Percentiles rank a stretch among this genome's conserved stretches.
These are phyloP conservation scores for Sapria himalayana DNA, from an alignment of 345 rosid species.

Conservation along the genomic window DNA sequence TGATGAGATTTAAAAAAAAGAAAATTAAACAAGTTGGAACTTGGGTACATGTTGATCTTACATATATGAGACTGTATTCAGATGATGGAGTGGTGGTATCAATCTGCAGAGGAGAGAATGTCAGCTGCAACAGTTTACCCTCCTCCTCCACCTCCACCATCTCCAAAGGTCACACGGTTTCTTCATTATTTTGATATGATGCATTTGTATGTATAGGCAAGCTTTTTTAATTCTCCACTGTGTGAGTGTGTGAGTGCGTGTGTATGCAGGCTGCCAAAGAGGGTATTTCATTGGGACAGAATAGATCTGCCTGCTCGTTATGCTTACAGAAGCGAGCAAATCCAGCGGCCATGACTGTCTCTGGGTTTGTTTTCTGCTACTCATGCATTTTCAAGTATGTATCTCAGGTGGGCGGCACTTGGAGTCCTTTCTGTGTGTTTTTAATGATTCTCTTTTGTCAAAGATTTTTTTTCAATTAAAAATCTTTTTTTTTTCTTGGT, in stretches of 20 bases:
- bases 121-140: slow-evolving; percentile 95
- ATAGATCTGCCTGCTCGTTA: slow-evolving; percentile 67
- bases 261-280: slow-evolving; percentile 52
- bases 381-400: slow-evolving; percentile 84
- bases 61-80: too few relatives aligned
- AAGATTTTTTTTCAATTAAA: not conserved
- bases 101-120: slow-evolving; percentile 98
- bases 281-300: slow-evolving; percentile 60
- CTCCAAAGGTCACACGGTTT: slow-evolving; percentile 74
- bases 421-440: not conserved
- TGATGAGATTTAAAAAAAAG: too few relatives aligned
- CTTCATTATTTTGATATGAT: too few relatives aligned
- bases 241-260: not conserved
- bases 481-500: not conserved
- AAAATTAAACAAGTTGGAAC: too few relatives aligned
- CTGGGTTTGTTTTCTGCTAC: slow-evolving; percentile 94
- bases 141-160: slow-evolving; percentile 93
- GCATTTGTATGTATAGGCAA: too few relatives aligned
- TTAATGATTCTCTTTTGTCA: not conserved
- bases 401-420: slow-evolving; percentile 50
- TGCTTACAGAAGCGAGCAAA: slow-evolving; percentile 91
- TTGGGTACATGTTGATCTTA: too few relatives aligned
- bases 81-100: slow-evolving; percentile 99
- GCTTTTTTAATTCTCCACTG: too few relatives aligned
- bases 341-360: slow-evolving; percentile 77